phyloP scores from a whole-genome alignment of 169 alveolate genomes.

The Eimeria sp. region DNA sequence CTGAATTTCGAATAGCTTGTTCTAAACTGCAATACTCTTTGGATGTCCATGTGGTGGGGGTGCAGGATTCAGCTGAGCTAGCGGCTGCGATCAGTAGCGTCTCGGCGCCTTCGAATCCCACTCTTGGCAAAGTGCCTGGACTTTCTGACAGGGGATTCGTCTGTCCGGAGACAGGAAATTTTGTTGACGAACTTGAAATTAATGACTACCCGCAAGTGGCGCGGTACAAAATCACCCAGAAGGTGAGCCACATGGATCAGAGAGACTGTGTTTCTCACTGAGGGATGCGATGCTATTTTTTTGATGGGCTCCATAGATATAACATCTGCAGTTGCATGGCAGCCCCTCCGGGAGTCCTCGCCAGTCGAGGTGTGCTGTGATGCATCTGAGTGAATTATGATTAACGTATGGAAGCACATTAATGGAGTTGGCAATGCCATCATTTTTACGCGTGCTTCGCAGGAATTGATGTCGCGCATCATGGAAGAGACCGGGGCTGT shows the following conservation, averaged over 20 bases:
- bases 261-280: background rate
- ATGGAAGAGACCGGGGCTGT: constrained; percentile 92
- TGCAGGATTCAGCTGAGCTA: constrained; percentile 54
- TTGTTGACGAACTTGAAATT: constrained; percentile 94
- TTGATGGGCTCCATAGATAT: too few species aligned
- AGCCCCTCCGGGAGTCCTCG: too few species aligned
- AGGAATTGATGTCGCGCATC: constrained; percentile 90
- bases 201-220: constrained; percentile 95
- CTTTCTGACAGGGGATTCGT: constrained; percentile 79
- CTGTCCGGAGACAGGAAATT: constrained; percentile 88
- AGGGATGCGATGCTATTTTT: too few species aligned
- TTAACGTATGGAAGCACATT: background rate
- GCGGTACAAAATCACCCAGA: constrained; percentile 92
- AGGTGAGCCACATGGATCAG: constrained; percentile 75
- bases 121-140: constrained; percentile 85
- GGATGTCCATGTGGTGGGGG: background rate
- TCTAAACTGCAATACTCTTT: background rate
- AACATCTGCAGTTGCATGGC: too few species aligned
- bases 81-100: constrained; percentile 80
- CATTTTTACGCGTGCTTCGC: background rate
- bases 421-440: background rate
- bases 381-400: background rate
- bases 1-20: background rate
- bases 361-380: too few species aligned
- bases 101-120: constrained; percentile 79